Percentiles rank a stretch among this genome's conserved stretches.
Evolutionary conservation across 257 asterid species (phyloP).

Genomic region (Jacaranda copaia): DNA sequence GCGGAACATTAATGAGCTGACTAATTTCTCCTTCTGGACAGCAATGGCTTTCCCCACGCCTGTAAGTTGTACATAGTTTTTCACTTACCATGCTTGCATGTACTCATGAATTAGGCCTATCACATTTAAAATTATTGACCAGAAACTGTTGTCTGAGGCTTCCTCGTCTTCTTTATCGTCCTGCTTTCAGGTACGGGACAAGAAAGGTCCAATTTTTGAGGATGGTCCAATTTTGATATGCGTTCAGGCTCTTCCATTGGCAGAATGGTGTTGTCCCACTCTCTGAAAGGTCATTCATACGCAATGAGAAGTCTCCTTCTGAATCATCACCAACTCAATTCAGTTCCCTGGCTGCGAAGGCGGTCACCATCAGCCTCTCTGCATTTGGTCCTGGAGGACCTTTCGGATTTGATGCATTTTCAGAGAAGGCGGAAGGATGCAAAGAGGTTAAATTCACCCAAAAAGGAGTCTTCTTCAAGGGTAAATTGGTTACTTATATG

Average conservation of each 20-base stretch:
- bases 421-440: conserved; percentile 70
- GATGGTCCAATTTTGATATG: conserved; percentile 93
- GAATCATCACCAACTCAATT: conserved; percentile 64
- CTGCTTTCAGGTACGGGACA: conserved; percentile 54
- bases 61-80: conserved; percentile 51
- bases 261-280: conserved; percentile 97
- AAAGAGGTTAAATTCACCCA: conserved; percentile 63
- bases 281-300: conserved; percentile 55
- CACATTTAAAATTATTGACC: background rate
- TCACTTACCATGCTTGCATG: conserved; percentile 24
- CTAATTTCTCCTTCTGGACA: conserved; percentile 79
- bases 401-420: conserved; percentile 84
- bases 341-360: conserved; percentile 93
- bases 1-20: conserved; percentile 88
- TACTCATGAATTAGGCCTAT: background rate
- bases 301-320: conserved; percentile 50
- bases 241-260: conserved; percentile 93
- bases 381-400: conserved; percentile 86
- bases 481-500: conserved; percentile 41
- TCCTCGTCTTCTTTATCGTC: conserved; percentile 6
- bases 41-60: conserved; percentile 63
- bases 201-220: conserved; percentile 92
- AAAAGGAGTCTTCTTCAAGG: conserved; percentile 70
- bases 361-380: conserved; percentile 94
- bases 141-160: background rate